phyloP scores from a whole-genome alignment of 2,329 filamentous ascomycete species.

The Exophiala lecanii-corni region DNA sequence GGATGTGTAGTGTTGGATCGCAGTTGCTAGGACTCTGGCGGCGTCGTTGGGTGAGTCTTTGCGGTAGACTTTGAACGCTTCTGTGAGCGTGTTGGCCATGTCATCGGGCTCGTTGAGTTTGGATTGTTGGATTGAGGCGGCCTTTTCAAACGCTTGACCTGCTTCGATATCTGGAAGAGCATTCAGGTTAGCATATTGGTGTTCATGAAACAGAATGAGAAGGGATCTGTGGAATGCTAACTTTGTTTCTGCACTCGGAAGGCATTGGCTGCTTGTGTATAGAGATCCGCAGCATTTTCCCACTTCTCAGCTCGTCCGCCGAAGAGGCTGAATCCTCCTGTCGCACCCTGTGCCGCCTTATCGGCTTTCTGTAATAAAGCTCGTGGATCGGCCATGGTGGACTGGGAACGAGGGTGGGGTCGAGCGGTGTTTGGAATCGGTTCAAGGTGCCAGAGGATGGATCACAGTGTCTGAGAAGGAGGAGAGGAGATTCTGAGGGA shows the following conservation, averaged over 20 bases:
- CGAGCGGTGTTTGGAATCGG: background rate
- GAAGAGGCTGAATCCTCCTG: slow-evolving; percentile 83
- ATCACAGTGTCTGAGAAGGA: no score
- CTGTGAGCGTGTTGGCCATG: slow-evolving; percentile 78
- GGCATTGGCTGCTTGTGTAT: slow-evolving; percentile 82
- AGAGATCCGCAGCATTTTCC: slow-evolving; percentile 82
- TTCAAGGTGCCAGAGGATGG: no score
- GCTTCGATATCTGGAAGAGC: slow-evolving; percentile 74
- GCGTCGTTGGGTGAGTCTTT: slow-evolving; percentile 81
- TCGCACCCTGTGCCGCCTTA: slow-evolving; percentile 69
- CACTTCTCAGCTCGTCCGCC: slow-evolving; percentile 83
- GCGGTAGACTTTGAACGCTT: slow-evolving; percentile 93
- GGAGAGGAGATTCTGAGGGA: no score
- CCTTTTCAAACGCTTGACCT: slow-evolving; percentile 78
- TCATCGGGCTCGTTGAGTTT: slow-evolving; percentile 89
- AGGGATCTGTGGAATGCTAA: slow-evolving; percentile 38
- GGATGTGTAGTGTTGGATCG: slow-evolving; percentile 79
- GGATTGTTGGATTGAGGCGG: slow-evolving; percentile 72
- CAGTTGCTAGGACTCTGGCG: slow-evolving; percentile 70
- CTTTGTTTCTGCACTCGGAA: slow-evolving; percentile 84
- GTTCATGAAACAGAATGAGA: no score
- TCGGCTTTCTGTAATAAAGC: slow-evolving; percentile 82
- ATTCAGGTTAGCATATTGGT: no score
- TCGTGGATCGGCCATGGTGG: slow-evolving; percentile 68
- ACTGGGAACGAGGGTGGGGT: background rate